Evolutionary conservation across 2,329 filamentous ascomycete species (phyloP), one percentile per base, ranked within the genome.

Genomic region (Fusarium brachygibbosum): DNA sequence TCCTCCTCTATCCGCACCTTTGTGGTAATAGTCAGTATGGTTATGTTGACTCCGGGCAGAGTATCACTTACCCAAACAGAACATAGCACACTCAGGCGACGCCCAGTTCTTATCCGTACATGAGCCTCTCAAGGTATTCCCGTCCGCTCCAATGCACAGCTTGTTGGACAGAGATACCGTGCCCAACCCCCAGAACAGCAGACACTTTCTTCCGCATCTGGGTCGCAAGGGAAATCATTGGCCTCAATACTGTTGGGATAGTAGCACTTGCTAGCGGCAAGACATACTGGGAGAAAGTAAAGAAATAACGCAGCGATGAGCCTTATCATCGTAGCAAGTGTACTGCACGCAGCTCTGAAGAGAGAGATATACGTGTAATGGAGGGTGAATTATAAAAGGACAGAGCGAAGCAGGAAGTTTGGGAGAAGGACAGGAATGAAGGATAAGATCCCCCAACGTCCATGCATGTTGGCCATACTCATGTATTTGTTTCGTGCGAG

Each of bases 101-200:
- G 42, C 49, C 69, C 68, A 75, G 19, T 65, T 55, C 38, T 69
- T 46, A 51, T 76, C 71, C 2, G 74, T 74, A 52, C 73, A 75
- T 1, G 74, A 72, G 3, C 71, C 74, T 44, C 71, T 63, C 6
- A 75, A 48, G 1, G 68, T 45, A 28, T 74, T 73, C 7, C 72
- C 72, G 5, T 75, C 49, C 1, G 55, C 48, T 3, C 65, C 59
- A 16, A 52, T 50, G 35, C 70, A 75, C 6, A 75, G 28, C 55
- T 70, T 70, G 52, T 73, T 74, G 13, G 69, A 67, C 3, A 74
- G 40, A 37, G 72, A 76, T 12, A 58, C 50, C 9, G 58, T 69
- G 0, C 73, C 73, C 2, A 68, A 32, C 13, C 68, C 63, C 59
- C 60, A n/a, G 62, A 65, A 28, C 70, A 75, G 46, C 74, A 74